Percentiles rank a stretch among this genome's conserved stretches.
phyloP scores from a whole-genome alignment of 345 rosid species.

The Capsella bursapastoris region DNA sequence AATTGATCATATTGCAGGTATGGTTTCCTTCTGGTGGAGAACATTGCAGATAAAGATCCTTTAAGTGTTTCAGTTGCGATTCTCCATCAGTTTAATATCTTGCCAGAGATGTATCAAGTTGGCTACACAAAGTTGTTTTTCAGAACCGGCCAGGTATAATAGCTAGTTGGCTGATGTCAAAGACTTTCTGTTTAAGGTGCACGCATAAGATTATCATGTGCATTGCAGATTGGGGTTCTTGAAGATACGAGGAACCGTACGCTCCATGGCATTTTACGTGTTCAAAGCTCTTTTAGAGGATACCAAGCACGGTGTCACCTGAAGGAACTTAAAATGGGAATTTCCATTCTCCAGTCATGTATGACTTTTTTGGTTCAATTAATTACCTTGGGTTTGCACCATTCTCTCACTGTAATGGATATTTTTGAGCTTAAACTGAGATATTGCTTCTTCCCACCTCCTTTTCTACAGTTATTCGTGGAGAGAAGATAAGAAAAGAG shows the following conservation, averaged over 20 bases:
- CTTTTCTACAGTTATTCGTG: conserved; percentile 70
- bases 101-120: conserved; percentile 99
- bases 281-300: conserved; percentile 96
- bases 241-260: conserved; percentile 97
- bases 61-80: conserved; percentile 97
- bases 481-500: conserved; percentile 75
- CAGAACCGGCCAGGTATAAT: conserved; percentile 91
- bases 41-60: conserved; percentile 82
- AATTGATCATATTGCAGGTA: conserved; percentile 60
- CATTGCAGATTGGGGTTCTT: conserved; percentile 87
- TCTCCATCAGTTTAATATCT: conserved; percentile 93
- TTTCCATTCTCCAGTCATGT: conserved; percentile 84
- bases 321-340: conserved; percentile 70
- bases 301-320: conserved; percentile 73
- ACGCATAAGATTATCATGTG: conserved; percentile 28
- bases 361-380: conserved; percentile 33
- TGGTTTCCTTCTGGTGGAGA: conserved; percentile 91
- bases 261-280: conserved; percentile 92
- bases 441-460: conserved; percentile 25
- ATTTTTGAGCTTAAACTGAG: conserved; percentile 22
- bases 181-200: conserved; percentile 6
- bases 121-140: conserved; percentile 97
- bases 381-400: conserved; percentile 20
- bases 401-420: conserved; percentile 4
- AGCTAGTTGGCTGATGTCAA: conserved; percentile 15